Conservation (phyloP, 208 protist genomes). For the Crithidia acanthocephali region DNA sequence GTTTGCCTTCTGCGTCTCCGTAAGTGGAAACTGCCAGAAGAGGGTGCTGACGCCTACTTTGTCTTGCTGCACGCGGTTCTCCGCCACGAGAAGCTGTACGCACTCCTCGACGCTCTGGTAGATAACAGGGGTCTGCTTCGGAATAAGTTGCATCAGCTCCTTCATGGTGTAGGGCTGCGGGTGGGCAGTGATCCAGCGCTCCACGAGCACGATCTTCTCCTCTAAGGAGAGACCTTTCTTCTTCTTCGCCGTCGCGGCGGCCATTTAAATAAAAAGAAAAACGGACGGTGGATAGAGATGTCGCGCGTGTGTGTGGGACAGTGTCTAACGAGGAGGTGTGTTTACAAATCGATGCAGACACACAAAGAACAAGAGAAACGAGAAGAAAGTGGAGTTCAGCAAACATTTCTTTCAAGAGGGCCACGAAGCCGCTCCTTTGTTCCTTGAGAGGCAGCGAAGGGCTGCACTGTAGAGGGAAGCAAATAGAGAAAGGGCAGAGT, state of each 20-base stretch:
- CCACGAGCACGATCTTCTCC: constrained; percentile 72
- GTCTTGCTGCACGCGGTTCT: constrained; percentile 67
- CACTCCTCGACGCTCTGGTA: constrained; percentile 85
- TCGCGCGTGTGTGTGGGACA: too few relatives aligned
- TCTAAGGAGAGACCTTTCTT: constrained; percentile 89
- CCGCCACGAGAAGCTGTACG: constrained; percentile 76
- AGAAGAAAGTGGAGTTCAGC: too few relatives aligned
- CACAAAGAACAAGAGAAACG: too few relatives aligned
- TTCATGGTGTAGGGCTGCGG: constrained; percentile 83
- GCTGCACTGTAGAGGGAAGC: neutral
- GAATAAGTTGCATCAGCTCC: constrained; percentile 63
- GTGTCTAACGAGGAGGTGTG: too few relatives aligned
- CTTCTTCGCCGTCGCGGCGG: constrained; percentile 39
- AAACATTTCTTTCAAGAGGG: too few relatives aligned
- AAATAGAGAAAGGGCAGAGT: constrained; percentile 2
- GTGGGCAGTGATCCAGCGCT: constrained; percentile 65
- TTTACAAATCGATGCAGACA: too few relatives aligned
- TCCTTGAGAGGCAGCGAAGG: neutral
- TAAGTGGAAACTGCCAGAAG: constrained; percentile 81
- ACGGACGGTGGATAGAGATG: too few relatives aligned
- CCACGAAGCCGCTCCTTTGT: too few relatives aligned
- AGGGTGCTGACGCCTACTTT: constrained; percentile 78
- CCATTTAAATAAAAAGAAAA: neutral
- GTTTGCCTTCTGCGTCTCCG: constrained; percentile 32
- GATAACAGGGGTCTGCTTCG: constrained; percentile 79